These are phyloP conservation scores for Cordyceps cicadae DNA, from an alignment of 2,329 filamentous ascomycete species.

Conservation along the genomic window DNA sequence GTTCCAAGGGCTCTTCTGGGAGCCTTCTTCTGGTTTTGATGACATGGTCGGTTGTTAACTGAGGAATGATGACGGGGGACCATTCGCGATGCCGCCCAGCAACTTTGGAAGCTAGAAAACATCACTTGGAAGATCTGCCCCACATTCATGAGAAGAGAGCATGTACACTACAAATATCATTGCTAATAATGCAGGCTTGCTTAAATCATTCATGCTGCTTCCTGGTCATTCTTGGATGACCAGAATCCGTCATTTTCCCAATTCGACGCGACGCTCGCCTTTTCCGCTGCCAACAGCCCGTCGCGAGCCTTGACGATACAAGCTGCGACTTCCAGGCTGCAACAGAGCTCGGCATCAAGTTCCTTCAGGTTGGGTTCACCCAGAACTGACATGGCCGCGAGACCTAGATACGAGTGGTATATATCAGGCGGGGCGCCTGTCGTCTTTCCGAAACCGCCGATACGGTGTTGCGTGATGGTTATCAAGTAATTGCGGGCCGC, in stretches of 20 bases:
- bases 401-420: conserved; percentile 81
- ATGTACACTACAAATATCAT: too few species aligned
- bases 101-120: not conserved
- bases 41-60: conserved; percentile 12
- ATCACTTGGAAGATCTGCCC: not conserved
- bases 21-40: conserved; percentile 11
- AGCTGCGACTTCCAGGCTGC: conserved; percentile 52
- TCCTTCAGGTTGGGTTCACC: conserved; percentile 60
- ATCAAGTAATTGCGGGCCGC: conserved; percentile 72
- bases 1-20: conserved; percentile 39
- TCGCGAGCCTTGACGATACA: conserved; percentile 41
- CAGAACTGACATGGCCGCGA: conserved; percentile 69
- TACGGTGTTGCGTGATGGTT: conserved; percentile 75
- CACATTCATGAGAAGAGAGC: not conserved
- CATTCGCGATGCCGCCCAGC: not conserved
- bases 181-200: not conserved
- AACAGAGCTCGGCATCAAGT: conserved; percentile 69
- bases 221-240: conserved; percentile 2
- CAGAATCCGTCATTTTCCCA: conserved; percentile 23
- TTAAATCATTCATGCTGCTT: not conserved
- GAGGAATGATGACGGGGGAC: not conserved
- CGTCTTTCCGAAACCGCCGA: conserved; percentile 74
- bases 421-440: conserved; percentile 64
- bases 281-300: conserved; percentile 23
- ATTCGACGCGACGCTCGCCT: not conserved